Base-by-base conservation (phyloP, 2,329 filamentous ascomycete species). In the Acephala macrosclerotiorum region DNA sequence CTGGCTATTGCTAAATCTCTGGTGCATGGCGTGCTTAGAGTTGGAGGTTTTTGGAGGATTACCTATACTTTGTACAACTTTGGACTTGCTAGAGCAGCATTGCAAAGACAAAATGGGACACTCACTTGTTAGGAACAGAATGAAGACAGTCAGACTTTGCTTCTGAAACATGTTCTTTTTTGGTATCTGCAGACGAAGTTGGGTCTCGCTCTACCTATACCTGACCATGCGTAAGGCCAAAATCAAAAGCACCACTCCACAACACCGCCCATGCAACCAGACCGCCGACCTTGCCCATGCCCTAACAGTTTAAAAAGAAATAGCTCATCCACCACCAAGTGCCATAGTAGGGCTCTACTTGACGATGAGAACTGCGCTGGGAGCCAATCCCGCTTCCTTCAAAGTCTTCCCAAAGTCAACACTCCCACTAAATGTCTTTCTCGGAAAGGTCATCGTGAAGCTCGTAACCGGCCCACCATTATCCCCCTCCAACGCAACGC, bases 301-400 rank as follows among this genome's bases (percentile, higher is more conserved):
- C 8, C 5, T 18, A 2, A 14, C 16, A 20, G 20, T 38, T 18
- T 25, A 3, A 16, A 38, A 36, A 9, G 29, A 57, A 40, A 35
- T 42, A 26, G 18, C 8, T 8, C 22, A 2, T 58, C 36, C 1
- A 14, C 26, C 35, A 25, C 38, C 36, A 5, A 20, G 14, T 5
- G 11, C 33, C 55, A 25, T 22, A 22, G 20, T 4, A 5, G n/a
- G 35, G 45, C 14, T 45, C 53, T 72, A 89, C 72, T 87, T 85
- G 35, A 96, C 88, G 73, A 97, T 89, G 72, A 99, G 81, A 56
- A 93, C 94, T n/a, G 94, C 94, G 68, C 93, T 97, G 6, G 96
- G 96, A 3, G 95, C 89, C 67, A 97, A 80, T 0, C 94, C 95
- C 18, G 95, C 91, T 79, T 99, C 96, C 81, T 96, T 96, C 63